Percentiles rank a stretch among this genome's conserved stretches.
phyloP scores from a whole-genome alignment of 1,284 basidiomycete genomes.

The Malassezia brasiliensis region DNA sequence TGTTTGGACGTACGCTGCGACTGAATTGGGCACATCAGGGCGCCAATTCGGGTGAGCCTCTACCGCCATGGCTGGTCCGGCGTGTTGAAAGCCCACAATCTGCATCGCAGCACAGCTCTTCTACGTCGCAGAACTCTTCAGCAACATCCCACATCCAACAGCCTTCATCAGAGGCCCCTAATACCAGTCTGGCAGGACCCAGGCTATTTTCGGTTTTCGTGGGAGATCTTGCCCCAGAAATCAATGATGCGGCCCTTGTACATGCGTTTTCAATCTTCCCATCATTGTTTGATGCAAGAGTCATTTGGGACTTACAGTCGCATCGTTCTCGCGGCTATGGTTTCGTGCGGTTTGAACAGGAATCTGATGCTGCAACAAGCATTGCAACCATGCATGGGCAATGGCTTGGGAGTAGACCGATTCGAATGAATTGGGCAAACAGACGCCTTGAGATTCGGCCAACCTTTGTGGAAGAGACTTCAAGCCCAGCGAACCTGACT shows the following conservation, averaged over 20 bases:
- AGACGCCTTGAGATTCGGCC: slow-evolving; percentile 42
- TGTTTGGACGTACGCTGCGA: slow-evolving; percentile 68
- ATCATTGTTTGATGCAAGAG: slow-evolving; percentile 85
- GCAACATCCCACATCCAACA: background rate
- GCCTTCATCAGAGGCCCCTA: background rate
- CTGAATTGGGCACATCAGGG: slow-evolving; percentile 43
- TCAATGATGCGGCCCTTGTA: slow-evolving; percentile 89
- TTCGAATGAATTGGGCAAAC: slow-evolving; percentile 99
- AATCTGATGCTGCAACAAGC: slow-evolving; percentile 92
- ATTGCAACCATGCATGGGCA: slow-evolving; percentile 99
- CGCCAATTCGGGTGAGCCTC: slow-evolving; percentile 20
- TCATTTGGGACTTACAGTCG: slow-evolving; percentile 99
- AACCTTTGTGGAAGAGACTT: background rate
- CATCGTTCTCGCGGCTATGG: slow-evolving; percentile 92
- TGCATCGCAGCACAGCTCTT: background rate
- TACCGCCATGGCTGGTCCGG: background rate
- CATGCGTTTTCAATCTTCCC: slow-evolving; percentile 94
- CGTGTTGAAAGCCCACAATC: background rate
- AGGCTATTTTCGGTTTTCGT: slow-evolving; percentile 69
- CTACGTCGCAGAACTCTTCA: background rate
- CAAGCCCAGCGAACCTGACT: background rate
- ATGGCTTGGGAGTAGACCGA: slow-evolving; percentile 92
- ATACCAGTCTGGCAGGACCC: background rate
- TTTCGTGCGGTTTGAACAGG: slow-evolving; percentile 86
- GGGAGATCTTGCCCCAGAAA: slow-evolving; percentile 91